Conservation (phyloP, 495 filamentous ascomycete species). For the Daldinia bambusicola region DNA sequence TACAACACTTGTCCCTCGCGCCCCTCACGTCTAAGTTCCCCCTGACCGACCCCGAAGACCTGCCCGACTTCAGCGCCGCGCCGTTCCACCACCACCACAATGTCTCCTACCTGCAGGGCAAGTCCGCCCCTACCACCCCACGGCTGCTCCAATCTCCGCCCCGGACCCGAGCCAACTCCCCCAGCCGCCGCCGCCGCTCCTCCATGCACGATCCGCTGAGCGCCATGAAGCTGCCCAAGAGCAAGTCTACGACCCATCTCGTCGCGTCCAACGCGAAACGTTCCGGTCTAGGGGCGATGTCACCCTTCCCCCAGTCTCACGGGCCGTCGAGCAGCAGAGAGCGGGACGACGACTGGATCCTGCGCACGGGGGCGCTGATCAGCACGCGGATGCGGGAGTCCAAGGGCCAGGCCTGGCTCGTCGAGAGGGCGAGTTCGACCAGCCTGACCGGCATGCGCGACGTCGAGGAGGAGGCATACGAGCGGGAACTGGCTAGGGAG, state of each 20-base stretch:
- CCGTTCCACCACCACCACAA: conserved; percentile 47
- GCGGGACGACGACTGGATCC: conserved; percentile 76
- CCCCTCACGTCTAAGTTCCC: conserved; percentile 74
- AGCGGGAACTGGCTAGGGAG: conserved; percentile 56
- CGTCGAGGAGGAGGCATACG: conserved; percentile 58
- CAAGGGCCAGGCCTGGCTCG: conserved; percentile 84
- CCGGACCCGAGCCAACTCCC: conserved; percentile 53
- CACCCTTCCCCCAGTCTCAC: conserved; percentile 41
- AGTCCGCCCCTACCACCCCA: conserved; percentile 67
- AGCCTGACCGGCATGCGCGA: conserved; percentile 66
- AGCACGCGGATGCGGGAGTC: conserved; percentile 76
- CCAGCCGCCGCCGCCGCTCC: conserved; percentile 47
- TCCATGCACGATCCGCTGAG: conserved; percentile 47
- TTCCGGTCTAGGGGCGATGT: conserved; percentile 29
- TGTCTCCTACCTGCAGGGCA: conserved; percentile 63
- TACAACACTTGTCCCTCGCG: conserved; percentile 67
- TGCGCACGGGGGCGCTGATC: conserved; percentile 75
- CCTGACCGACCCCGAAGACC: conserved; percentile 63
- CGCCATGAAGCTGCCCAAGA: conserved; percentile 49
- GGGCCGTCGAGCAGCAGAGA: conserved; percentile 30
- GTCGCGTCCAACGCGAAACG: conserved; percentile 36
- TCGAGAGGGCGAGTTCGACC: conserved; percentile 75
- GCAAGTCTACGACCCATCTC: conserved; percentile 60
- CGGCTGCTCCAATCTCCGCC: conserved; percentile 64
- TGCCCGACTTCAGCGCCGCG: conserved; percentile 44